A percentile compares a stretch with the other conserved stretches of the same genome.
phyloP scores from a whole-genome alignment of 441 rosid genomes.

The Brassica balearica region DNA sequence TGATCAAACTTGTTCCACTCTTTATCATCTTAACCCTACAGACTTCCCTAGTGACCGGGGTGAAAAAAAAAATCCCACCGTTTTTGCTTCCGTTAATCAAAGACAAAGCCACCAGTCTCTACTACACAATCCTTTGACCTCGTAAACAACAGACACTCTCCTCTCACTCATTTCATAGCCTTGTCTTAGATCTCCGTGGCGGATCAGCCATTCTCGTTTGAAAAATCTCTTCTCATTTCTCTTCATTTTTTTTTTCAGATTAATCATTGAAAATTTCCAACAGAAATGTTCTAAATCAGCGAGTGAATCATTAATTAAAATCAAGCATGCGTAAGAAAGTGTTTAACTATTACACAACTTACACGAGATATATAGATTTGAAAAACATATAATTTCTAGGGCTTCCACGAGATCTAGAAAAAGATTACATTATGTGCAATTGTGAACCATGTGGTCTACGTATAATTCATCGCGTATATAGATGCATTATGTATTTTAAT shows the following conservation, averaged over 20 bases:
- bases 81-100: slow-evolving; percentile 24
- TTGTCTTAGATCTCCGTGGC: slow-evolving; percentile 42
- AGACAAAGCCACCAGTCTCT: too few species aligned
- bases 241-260: too few species aligned
- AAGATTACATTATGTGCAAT: neutral
- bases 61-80: neutral
- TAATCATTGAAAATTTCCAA: too few species aligned
- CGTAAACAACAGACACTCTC: slow-evolving; percentile 21
- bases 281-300: neutral
- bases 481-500: neutral
- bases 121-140: slow-evolving; percentile 33
- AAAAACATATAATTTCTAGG: neutral
- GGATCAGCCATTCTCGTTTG: slow-evolving; percentile 19
- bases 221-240: too few species aligned
- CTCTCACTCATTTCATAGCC: neutral
- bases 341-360: neutral
- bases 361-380: neutral
- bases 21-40: too few species aligned
- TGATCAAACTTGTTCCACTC: neutral
- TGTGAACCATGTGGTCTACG: neutral
- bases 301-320: neutral
- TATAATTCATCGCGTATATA: neutral
- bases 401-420: neutral
- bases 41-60: too few species aligned
- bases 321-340: neutral